These are phyloP conservation scores for Phaseolus coccineus DNA, from an alignment of 331 rosid genomes.

Conservation along the genomic window DNA sequence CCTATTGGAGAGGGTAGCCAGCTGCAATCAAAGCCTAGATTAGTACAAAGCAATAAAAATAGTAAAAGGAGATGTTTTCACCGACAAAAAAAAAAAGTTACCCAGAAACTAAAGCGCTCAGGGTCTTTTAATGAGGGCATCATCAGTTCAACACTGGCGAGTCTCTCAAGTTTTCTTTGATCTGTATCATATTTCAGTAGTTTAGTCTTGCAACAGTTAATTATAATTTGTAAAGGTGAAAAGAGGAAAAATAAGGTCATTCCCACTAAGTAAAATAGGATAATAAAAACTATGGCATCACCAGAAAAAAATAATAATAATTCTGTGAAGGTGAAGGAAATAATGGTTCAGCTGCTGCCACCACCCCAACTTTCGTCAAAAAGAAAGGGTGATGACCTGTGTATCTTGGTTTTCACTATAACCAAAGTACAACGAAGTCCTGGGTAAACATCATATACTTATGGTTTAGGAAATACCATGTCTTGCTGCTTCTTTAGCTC, in stretches of 20 bases:
- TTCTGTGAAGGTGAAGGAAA: neutral
- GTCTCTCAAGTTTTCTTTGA: conserved; percentile 80
- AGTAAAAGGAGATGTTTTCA: neutral
- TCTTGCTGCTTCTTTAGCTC: conserved; percentile 76
- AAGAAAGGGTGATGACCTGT: conserved; percentile 10
- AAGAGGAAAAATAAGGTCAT: conserved; percentile 30
- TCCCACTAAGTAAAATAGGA: conserved; percentile 1
- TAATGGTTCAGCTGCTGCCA: neutral
- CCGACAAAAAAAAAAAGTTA: conserved; percentile 36
- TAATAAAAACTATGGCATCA: neutral
- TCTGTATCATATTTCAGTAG: conserved; percentile 57
- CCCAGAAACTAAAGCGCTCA: conserved; percentile 98
- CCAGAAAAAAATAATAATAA: neutral
- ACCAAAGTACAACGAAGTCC: conserved; percentile 10
- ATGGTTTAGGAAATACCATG: conserved; percentile 60
- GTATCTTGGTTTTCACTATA: neutral
- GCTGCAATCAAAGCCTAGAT: conserved; percentile 58
- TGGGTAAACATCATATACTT: neutral
- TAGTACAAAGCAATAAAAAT: conserved; percentile 33
- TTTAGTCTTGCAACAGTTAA: conserved; percentile 29
- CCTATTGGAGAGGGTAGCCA: conserved; percentile 75
- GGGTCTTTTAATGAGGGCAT: conserved; percentile 84
- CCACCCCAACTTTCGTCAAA: neutral
- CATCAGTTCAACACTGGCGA: conserved; percentile 73
- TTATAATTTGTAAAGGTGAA: conserved; percentile 23